Percentiles rank a stretch among this genome's conserved stretches.
phyloP scores from a whole-genome alignment of 2,329 filamentous ascomycete species.

The Hortaea werneckii region DNA sequence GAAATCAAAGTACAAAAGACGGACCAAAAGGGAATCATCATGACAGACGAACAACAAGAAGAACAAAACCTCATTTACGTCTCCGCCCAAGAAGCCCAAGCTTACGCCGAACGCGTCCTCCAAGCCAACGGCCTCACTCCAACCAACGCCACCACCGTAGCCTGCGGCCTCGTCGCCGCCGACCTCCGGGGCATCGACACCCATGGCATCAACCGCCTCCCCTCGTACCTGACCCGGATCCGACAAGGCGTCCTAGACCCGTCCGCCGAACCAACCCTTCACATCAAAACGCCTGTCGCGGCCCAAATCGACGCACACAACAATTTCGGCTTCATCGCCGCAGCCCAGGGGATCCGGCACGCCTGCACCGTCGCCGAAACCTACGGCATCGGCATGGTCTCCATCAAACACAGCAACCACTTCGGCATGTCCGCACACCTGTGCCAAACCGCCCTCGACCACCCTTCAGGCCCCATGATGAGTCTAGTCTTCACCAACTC shows the following conservation, averaged over 20 bases:
- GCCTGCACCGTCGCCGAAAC: constrained; percentile 56
- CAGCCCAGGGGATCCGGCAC: constrained; percentile 53
- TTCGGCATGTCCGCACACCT: constrained; percentile 78
- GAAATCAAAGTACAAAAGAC: too few species aligned
- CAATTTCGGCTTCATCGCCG: constrained; percentile 65
- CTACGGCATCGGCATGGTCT: constrained; percentile 66
- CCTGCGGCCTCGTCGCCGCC: constrained; percentile 60
- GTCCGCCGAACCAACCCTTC: constrained; percentile 47
- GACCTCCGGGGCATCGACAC: constrained; percentile 73
- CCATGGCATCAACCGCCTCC: constrained; percentile 68
- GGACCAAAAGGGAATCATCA: too few species aligned
- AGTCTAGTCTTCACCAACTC: constrained; percentile 52
- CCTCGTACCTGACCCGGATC: constrained; percentile 65
- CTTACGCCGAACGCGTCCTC: constrained; percentile 47
- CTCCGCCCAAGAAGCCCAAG: constrained; percentile 21
- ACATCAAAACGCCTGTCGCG: constrained; percentile 58
- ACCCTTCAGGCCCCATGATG: constrained; percentile 40
- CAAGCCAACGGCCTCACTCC: constrained; percentile 50
- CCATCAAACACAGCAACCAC: constrained; percentile 67
- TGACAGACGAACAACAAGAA: too few species aligned
- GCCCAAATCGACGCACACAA: constrained; percentile 59
- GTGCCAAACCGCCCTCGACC: constrained; percentile 66
- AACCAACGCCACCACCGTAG: constrained; percentile 51
- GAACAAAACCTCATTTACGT: constrained; percentile 9
- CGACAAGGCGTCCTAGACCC: constrained; percentile 59